Evolutionary conservation across 2,329 filamentous ascomycete genomes (phyloP), one percentile per base, ranked within the genome.

Genomic region (Epicoccum nigrum): DNA sequence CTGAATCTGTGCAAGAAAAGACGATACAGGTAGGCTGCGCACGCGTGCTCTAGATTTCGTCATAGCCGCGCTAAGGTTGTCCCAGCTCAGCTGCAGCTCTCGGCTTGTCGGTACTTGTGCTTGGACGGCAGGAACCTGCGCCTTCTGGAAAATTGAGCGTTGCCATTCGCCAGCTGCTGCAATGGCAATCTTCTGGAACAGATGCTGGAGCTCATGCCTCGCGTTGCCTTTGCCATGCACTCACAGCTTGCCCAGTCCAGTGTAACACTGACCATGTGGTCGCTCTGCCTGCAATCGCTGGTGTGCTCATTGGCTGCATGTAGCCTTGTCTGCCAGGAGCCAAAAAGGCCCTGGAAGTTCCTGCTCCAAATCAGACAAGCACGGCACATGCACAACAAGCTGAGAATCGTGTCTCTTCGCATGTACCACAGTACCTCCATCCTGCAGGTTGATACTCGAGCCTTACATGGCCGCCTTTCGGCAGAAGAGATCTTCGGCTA

Each of bases 31-130:
- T 41, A 47, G 33, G 49, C 37, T 45, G 37, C 49, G 49, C 43
- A 42, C 47, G 47, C 41, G 49, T 38, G 41, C 35, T 51, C 48
- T 21, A 19, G 41, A 32, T 51, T 51, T 45, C 48, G 49, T 52
- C 49, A 52, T 52, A 47, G 31, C 28, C 28, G 44, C 43, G 49
- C 49, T n/a, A n/a, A n/a, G n/a, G n/a, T 52, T 47, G 38, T 32
- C 42, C 45, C 38, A 47, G 43, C 31, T 38, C 8, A 52, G 49
- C 49, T 52, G 32, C 8, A 52, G 49, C 49, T 52, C 23, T 52
- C 43, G 49, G 49, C 43, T 19, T 32, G 49, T 52, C 49, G 43
- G 38, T n/a, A n/a, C n/a, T n/a, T n/a, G n/a, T n/a, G n/a, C n/a
- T n/a, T n/a, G 35, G 20, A 21, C 43, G 37, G 43, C 43, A 52